Evolutionary conservation across 345 rosid genomes (phyloP), one percentile per base, ranked within the genome.

Genomic region (Gossypium anomalum): DNA sequence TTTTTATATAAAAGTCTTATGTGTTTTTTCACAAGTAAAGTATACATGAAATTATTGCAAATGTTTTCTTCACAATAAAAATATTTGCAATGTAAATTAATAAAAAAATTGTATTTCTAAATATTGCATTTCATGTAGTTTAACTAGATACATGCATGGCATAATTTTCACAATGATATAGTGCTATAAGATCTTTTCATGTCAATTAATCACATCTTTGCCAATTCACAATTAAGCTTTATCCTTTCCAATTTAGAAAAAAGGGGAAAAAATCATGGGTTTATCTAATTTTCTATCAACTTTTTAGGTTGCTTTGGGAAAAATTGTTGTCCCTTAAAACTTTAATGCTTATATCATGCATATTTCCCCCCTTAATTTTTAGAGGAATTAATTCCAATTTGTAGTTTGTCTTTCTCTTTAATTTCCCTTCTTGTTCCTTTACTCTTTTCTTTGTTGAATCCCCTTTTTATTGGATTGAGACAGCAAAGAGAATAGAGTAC

Each of bases 391-490:
- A 57, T 56, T 11, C 51, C 82, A 71, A 56, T 77, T 67, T 76
- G 80, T 47, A 60, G 63, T 77, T 78, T 82, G 81, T 85, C 80
- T 79, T 77, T 55, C 45, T 19, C 63, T 58, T 45, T 20, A 56
- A 9, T 56, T 71, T 65, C 16, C 59, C 51, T 70, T 67, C 38
- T 74, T 67, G 69, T 62, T 79, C 74, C 38, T 67, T n/a, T 41
- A 38, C 75, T 13, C 52, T 48, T 74, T 77, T 77, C 47, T 45
- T n/a, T 57, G 60, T 74, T 56, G 76, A 51, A 20, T 56, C 70
- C 68, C 29, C 25, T 25, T 76, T 81, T 77, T 77, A 15, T 60
- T 22, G 71, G 82, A 78, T 74, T 82, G 74, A 74, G 82, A 78
- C 83, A 25, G 44, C 76, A 76, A 78, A 70, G 11, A 22, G 75